Evolutionary conservation across 2,329 filamentous ascomycete species (phyloP), one percentile per base, ranked within the genome.

Genomic region (Ophiostoma novo-ulmi): DNA sequence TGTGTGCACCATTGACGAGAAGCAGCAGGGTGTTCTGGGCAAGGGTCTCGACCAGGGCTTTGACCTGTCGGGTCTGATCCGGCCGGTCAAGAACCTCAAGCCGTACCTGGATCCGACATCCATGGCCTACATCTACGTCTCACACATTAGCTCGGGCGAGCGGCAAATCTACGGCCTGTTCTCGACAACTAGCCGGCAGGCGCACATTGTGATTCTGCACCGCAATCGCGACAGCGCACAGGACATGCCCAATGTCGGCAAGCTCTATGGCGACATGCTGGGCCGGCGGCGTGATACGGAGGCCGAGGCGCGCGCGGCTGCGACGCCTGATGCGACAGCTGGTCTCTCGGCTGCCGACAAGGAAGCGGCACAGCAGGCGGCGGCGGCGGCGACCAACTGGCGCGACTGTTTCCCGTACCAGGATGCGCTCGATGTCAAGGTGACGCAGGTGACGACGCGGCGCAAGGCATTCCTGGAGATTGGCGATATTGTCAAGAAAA

Each of bases 41-140:
- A 94, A 91, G 76, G 95, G 95, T 70, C 82, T 99, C 8, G 95
- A 99, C 75, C 90, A 94, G 75, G 96, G 95, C 0, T 99, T 99
- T 76, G 93, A 97, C 75, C 84, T 99, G 3, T 87, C 86, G 13
- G 86, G 91, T 7, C 81, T 99, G 64, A 88, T 89, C 74, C 87
- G 89, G 22, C 86, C 89, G 0, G 80, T 85, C 0, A 91, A 93
- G 76, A 68, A 70, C 1, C 83, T 81, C 0, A 82, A 78, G 48
- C 81, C 90, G 0, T 99, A 99, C 76, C 87, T 99, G 2, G 86
- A 90, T 22, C 85, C 89, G 1, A 88, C 89, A 0, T 84, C 88
- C 0, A 84, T 98, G 78, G 89, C 89, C 26, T 99, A 97, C 77
- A 85, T 98, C 70, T 97, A 95, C 77, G 83, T 99, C 38, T 97